Evolutionary conservation across 2,329 filamentous ascomycete species (phyloP).

Genomic region (Trichoderma cornu-damae): DNA sequence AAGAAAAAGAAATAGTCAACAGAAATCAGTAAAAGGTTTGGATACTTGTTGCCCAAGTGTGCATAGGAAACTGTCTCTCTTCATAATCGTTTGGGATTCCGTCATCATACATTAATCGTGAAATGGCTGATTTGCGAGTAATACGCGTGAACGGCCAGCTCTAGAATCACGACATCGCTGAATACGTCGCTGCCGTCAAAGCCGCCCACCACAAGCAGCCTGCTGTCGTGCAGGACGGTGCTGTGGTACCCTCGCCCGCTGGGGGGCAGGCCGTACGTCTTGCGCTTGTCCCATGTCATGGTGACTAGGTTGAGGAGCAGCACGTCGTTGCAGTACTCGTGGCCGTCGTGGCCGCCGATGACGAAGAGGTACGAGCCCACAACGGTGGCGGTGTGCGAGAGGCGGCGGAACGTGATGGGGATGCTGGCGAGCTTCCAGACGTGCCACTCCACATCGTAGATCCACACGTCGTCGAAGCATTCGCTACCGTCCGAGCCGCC

Average conservation of each 20-base stretch:
- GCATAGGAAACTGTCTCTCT: too few species aligned
- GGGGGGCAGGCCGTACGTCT: conserved; percentile 58
- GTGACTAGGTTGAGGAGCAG: conserved; percentile 64
- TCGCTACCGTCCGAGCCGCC: conserved; percentile 66
- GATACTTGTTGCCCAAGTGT: too few species aligned
- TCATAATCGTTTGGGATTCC: neutral
- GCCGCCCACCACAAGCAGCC: conserved; percentile 59
- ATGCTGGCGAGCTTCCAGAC: conserved; percentile 57
- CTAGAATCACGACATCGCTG: conserved; percentile 61
- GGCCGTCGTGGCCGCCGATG: conserved; percentile 64
- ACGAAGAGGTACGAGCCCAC: conserved; percentile 67
- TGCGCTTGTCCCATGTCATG: conserved; percentile 67
- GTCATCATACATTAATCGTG: conserved; percentile 56
- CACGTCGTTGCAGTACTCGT: conserved; percentile 65
- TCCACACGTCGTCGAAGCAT: conserved; percentile 69
- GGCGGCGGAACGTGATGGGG: conserved; percentile 55
- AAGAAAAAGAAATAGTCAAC: neutral
- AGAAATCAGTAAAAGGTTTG: too few species aligned
- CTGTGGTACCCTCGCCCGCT: conserved; percentile 63
- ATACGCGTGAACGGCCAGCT: conserved; percentile 65
- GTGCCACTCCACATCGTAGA: conserved; percentile 62
- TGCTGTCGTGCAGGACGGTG: conserved; percentile 59
- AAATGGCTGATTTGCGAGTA: conserved; percentile 72
- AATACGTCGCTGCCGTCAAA: conserved; percentile 66
- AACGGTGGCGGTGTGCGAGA: conserved; percentile 64